Conservation (phyloP, 352 stramenopile genomes). For the Globisporangium canariense region DNA sequence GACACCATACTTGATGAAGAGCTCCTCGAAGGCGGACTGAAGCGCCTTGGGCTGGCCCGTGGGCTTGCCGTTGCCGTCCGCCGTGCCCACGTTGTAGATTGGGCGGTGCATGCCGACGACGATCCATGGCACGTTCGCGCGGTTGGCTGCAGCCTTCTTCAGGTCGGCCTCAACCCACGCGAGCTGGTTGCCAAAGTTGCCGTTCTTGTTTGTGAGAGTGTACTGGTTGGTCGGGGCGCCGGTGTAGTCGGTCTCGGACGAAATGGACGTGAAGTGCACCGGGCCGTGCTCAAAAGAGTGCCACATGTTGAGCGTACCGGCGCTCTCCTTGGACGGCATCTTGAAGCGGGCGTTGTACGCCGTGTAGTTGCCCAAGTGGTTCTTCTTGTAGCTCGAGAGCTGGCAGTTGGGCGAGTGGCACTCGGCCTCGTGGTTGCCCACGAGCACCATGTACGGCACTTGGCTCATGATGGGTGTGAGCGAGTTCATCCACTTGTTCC, state of each 20-base stretch:
- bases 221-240: conserved; percentile 37
- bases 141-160: conserved; percentile 39
- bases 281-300: conserved; percentile 85
- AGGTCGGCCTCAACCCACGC: conserved; percentile 47
- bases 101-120: conserved; percentile 61
- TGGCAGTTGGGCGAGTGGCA: conserved; percentile 71
- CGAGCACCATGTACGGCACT: conserved; percentile 79
- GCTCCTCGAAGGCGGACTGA: conserved; percentile 38
- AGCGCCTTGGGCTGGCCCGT: neutral
- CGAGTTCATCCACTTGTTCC: conserved; percentile 82
- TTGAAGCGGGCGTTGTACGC: conserved; percentile 70
- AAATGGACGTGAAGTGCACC: conserved; percentile 82
- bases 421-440: conserved; percentile 88
- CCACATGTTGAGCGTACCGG: conserved; percentile 77
- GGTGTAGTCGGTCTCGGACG: conserved; percentile 67
- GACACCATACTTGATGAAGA: too few species aligned
- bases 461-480: conserved; percentile 43
- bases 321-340: conserved; percentile 75
- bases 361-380: conserved; percentile 25
- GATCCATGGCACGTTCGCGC: conserved; percentile 42
- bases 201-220: conserved; percentile 26
- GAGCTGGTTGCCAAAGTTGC: conserved; percentile 49
- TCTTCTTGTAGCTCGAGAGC: conserved; percentile 40
- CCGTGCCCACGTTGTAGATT: neutral
- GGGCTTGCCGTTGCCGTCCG: neutral